Conservation (phyloP, 2,329 filamentous ascomycete genomes). For the Phialocephala subalpina region DNA sequence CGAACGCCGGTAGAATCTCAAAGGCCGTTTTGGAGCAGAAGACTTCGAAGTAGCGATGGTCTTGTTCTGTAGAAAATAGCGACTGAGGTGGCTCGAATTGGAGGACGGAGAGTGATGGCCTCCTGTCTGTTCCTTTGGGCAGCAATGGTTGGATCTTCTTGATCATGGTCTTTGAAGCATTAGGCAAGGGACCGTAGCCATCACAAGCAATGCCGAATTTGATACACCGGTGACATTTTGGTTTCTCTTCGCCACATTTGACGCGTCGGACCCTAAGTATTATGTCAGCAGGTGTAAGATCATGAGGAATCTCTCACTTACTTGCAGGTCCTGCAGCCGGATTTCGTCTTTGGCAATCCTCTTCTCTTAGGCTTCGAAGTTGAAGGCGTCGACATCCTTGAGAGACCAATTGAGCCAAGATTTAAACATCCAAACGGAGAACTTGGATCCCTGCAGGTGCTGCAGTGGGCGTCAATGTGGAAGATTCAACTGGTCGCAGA, state of each 20-base stretch:
- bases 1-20: slow-evolving; percentile 29
- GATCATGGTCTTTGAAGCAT: not conserved
- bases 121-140: slow-evolving; percentile 9
- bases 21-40: slow-evolving; percentile 29
- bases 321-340: slow-evolving; percentile 29
- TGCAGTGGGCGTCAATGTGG: too few relatives aligned
- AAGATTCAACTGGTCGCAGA: too few relatives aligned
- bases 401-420: not conserved
- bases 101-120: not conserved
- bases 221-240: slow-evolving; percentile 31
- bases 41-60: slow-evolving; percentile 32
- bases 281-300: slow-evolving; percentile 7
- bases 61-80: slow-evolving; percentile 24
- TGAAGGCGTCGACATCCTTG: not conserved
- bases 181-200: slow-evolving; percentile 24
- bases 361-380: slow-evolving; percentile 15
- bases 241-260: slow-evolving; percentile 37
- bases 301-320: not conserved
- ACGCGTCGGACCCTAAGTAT: slow-evolving; percentile 29
- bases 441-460: not conserved
- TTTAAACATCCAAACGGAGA: not conserved
- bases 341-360: slow-evolving; percentile 25
- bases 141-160: not conserved
- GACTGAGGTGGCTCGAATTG: slow-evolving; percentile 6
- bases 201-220: slow-evolving; percentile 34